Evolutionary conservation across 495 filamentous ascomycete species (phyloP), one percentile per base, ranked within the genome.

Genomic region (Hyaloscypha bicolor): DNA sequence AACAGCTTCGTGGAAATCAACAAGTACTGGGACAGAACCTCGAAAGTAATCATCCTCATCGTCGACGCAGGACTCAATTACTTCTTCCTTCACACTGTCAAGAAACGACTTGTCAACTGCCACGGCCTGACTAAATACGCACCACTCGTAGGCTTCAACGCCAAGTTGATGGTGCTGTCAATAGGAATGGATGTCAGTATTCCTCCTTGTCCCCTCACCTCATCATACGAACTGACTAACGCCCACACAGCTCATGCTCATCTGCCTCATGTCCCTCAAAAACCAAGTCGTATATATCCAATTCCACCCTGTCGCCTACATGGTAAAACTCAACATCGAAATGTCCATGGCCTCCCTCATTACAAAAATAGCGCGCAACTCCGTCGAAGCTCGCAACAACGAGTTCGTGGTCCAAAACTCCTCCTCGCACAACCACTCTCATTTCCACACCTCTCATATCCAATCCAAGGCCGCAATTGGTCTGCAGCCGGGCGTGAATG

Each of bases 301-400:
- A 76, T 83, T 85, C 71, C 82, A 83, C 51, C 82, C 81, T 6
- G 74, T 85, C 14, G 76, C 80, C 14, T 85, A 84, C 67, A 80
- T 79, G 55, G 81, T 85, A n/a, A 85, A 85, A 60, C 78, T 85
- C 55, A 81, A 83, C 65, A 82, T 85, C 53, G 63, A 65, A 65
- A 65, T 85, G 76, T 78, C 77, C 22, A 85, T 85, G 82, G 81
- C 82, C 1, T 71, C 73, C 19, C 77, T 85, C 35, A 83, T 85
- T 60, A 75, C 68, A 5, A 65, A 65, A 22, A 29, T 65, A 8
- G 63, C 63, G 6, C 39, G 35, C 12, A 22, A 25, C 51, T 65
- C 53, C 21, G 25, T 65, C 33, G 52, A 48, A n/a, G 63, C 35
- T 16, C 63, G 51, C n/a, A 39, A 42, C 61, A 55, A 55, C 61